These are phyloP conservation scores for Sideroxylon spinosum DNA, from an alignment of 179 eudicot genomes.

Conservation along the genomic window DNA sequence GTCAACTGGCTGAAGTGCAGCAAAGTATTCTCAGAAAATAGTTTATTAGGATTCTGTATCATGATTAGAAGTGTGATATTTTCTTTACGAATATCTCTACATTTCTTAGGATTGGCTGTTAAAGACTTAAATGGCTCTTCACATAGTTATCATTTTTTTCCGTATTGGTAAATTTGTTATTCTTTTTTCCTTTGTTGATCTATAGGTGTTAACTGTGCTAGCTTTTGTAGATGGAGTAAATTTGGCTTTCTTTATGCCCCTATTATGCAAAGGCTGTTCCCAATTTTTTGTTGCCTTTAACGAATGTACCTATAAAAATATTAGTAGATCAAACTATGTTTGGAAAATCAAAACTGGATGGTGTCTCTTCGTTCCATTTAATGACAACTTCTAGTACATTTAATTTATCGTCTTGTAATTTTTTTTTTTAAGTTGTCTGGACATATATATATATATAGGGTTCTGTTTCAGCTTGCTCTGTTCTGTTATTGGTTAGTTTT, in stretches of 20 bases:
- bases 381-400: neutral
- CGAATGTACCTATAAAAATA: neutral
- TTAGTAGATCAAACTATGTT: neutral
- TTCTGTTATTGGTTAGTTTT: neutral
- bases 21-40: too few relatives aligned
- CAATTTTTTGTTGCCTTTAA: neutral
- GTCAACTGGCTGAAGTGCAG: too few relatives aligned
- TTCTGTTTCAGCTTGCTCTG: neutral
- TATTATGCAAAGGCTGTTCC: neutral
- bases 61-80: too few relatives aligned
- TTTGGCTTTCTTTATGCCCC: neutral
- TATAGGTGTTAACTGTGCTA: neutral
- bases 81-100: too few relatives aligned
- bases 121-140: too few relatives aligned
- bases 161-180: neutral
- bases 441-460: neutral
- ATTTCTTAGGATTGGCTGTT: too few relatives aligned
- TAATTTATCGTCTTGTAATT: neutral
- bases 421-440: slow-evolving; percentile 6
- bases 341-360: neutral
- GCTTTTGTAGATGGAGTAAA: neutral
- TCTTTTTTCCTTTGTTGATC: neutral
- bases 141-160: neutral
- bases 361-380: neutral
- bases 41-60: too few relatives aligned